These are phyloP conservation scores for Aphanomyces cochlioides DNA, from an alignment of 352 stramenopile species.

Conservation along the genomic window DNA sequence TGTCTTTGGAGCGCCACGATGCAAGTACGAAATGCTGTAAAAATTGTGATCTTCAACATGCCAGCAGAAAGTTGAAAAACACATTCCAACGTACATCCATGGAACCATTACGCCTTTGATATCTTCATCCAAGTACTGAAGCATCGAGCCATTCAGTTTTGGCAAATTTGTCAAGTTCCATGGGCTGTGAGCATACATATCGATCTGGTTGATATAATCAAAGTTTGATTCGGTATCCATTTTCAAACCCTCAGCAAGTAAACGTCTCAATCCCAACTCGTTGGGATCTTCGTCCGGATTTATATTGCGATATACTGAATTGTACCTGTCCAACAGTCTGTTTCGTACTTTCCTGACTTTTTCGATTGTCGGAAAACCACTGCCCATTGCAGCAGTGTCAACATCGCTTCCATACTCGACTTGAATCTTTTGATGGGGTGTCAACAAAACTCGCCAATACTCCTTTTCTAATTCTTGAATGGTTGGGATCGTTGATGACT, in stretches of 20 bases:
- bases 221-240: constrained; percentile 21
- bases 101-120: constrained; percentile 99
- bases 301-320: neutral
- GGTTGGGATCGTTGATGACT: constrained; percentile 6
- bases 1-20: constrained; percentile 95
- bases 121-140: constrained; percentile 94
- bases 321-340: constrained; percentile 15
- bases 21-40: constrained; percentile 99
- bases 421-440: constrained; percentile 70
- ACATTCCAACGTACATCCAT: constrained; percentile 99
- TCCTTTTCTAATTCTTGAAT: constrained; percentile 69
- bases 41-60: constrained; percentile 99
- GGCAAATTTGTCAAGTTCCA: constrained; percentile 99
- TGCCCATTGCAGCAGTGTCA: constrained; percentile 79
- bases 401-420: constrained; percentile 92
- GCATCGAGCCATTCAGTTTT: constrained; percentile 88
- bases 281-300: neutral
- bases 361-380: constrained; percentile 77
- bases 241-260: constrained; percentile 19
- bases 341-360: constrained; percentile 27
- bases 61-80: constrained; percentile 99
- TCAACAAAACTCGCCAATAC: constrained; percentile 86
- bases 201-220: constrained; percentile 37
- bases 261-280: constrained; percentile 2
- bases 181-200: constrained; percentile 72